These are phyloP conservation scores for Bondarzewia mesenterica DNA, from an alignment of 1,284 basidiomycete species.

Conservation along the genomic window DNA sequence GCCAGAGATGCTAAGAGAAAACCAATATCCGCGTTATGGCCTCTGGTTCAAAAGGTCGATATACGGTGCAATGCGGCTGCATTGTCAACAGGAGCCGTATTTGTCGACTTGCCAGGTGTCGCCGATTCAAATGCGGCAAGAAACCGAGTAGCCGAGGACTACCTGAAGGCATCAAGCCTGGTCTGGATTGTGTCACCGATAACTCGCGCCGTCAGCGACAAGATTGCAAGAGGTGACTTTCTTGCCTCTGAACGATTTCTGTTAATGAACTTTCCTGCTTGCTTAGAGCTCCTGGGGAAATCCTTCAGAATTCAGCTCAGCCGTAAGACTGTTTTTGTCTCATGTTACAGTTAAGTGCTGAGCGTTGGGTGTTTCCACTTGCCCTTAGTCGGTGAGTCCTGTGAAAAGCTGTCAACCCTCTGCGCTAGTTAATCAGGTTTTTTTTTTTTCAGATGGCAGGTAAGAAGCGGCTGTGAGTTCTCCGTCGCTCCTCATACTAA, in stretches of 20 bases:
- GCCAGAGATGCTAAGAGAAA: slow-evolving; percentile 40
- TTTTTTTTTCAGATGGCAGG: too few species aligned
- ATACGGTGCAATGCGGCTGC: slow-evolving; percentile 45
- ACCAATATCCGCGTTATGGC: slow-evolving; percentile 46
- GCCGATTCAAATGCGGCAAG: slow-evolving; percentile 53
- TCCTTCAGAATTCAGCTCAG: slow-evolving; percentile 54
- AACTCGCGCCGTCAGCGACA: slow-evolving; percentile 47
- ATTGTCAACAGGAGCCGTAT: slow-evolving; percentile 45
- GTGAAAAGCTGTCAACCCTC: too few species aligned
- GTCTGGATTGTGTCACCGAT: slow-evolving; percentile 52
- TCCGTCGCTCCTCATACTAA: too few species aligned
- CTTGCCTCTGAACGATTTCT: neutral
- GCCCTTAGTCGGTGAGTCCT: too few species aligned
- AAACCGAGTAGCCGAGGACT: slow-evolving; percentile 47
- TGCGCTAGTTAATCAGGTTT: too few species aligned
- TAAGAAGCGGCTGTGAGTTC: too few species aligned
- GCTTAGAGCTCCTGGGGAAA: slow-evolving; percentile 45
- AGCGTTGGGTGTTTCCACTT: too few species aligned
- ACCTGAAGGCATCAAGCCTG: slow-evolving; percentile 52
- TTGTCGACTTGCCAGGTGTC: slow-evolving; percentile 57
- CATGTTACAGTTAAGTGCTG: slow-evolving; percentile 1
- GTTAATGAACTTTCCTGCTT: too few species aligned
- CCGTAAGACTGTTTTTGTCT: slow-evolving; percentile 34
- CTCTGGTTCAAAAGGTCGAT: slow-evolving; percentile 51
- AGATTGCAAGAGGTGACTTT: slow-evolving; percentile 46